Percentiles rank a stretch among this genome's conserved stretches.
phyloP scores from a whole-genome alignment of 495 filamentous ascomycete species.

The Penicillium chermesinum region DNA sequence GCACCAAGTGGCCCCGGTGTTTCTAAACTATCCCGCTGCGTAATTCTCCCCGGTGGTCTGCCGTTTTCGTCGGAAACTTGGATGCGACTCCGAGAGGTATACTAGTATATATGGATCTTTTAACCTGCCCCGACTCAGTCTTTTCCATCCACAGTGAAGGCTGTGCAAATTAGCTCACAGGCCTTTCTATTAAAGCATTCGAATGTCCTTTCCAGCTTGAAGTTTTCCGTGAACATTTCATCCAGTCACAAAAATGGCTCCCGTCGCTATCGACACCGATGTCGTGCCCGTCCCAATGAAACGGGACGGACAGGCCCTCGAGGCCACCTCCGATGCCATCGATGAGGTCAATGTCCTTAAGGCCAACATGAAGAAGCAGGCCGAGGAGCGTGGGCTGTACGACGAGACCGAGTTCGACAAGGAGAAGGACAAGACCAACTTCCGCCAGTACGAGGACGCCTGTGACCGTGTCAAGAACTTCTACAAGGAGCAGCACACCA shows the following conservation, averaged over 20 bases:
- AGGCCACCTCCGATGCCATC: constrained; percentile 72
- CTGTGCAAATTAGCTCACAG: background rate
- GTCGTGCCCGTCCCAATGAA: constrained; percentile 28
- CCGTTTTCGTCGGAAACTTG: constrained; percentile 16
- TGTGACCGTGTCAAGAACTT: constrained; percentile 77
- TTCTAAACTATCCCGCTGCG: background rate
- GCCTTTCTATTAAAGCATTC: background rate
- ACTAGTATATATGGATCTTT: constrained; percentile 20
- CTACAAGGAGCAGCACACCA: constrained; percentile 77
- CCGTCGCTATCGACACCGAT: constrained; percentile 25
- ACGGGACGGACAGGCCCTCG: constrained; percentile 67
- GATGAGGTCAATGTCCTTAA: constrained; percentile 79
- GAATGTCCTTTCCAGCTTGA: no score
- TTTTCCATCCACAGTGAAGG: background rate
- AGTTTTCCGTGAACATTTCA: no score
- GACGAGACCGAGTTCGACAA: constrained; percentile 64
- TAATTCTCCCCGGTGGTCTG: constrained; percentile 2
- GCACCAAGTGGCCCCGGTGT: background rate
- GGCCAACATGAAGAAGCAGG: constrained; percentile 43
- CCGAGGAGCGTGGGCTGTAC: constrained; percentile 50
- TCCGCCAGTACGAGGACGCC: constrained; percentile 73
- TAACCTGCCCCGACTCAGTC: background rate
- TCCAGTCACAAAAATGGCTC: constrained; percentile 28
- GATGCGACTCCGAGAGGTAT: constrained; percentile 12
- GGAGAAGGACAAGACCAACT: constrained; percentile 74